Percentiles rank a stretch among this genome's conserved stretches.
Conservation (phyloP, 306 rosid genomes). For the Pueraria montana region DNA sequence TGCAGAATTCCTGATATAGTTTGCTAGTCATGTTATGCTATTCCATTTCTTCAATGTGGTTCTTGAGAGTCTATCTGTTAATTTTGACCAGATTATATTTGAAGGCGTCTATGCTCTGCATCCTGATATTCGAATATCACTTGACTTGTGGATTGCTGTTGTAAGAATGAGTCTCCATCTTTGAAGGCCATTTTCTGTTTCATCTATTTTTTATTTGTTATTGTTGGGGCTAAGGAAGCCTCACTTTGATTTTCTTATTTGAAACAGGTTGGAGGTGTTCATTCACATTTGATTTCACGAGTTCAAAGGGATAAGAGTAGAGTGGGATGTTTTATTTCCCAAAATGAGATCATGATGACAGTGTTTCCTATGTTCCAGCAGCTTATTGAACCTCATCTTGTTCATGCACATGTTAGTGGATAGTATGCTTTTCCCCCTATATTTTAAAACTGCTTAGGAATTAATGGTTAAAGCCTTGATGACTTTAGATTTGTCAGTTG, state of each 20-base stretch:
- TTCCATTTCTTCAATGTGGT: slow-evolving; percentile 35
- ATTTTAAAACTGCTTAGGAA: slow-evolving; percentile 11
- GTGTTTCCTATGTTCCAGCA: slow-evolving; percentile 99
- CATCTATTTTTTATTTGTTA: slow-evolving; percentile 25
- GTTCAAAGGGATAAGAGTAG: slow-evolving; percentile 99
- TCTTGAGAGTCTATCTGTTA: slow-evolving; percentile 40
- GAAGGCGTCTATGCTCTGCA: slow-evolving; percentile 99
- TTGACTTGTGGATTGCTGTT: slow-evolving; percentile 97
- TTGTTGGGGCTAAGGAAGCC: slow-evolving; percentile 36
- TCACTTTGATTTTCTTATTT: slow-evolving; percentile 34
- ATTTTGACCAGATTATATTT: slow-evolving; percentile 80
- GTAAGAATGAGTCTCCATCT: slow-evolving; percentile 64
- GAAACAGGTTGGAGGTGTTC: slow-evolving; percentile 98
- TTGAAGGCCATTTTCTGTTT: slow-evolving; percentile 37
- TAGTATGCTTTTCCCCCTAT: background rate
- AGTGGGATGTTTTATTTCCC: slow-evolving; percentile 91
- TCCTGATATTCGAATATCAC: slow-evolving; percentile 92
- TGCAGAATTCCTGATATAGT: slow-evolving; percentile 44
- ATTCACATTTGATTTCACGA: slow-evolving; percentile 97
- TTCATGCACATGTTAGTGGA: slow-evolving; percentile 94
- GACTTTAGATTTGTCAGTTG: slow-evolving; percentile 27
- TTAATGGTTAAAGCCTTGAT: slow-evolving; percentile 10
- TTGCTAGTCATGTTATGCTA: slow-evolving; percentile 38
- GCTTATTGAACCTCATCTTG: slow-evolving; percentile 98
- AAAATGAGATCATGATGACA: slow-evolving; percentile 95